These are phyloP conservation scores for Macrolepiota dolichaula DNA, from an alignment of 768 basidiomycete species.

Conservation along the genomic window DNA sequence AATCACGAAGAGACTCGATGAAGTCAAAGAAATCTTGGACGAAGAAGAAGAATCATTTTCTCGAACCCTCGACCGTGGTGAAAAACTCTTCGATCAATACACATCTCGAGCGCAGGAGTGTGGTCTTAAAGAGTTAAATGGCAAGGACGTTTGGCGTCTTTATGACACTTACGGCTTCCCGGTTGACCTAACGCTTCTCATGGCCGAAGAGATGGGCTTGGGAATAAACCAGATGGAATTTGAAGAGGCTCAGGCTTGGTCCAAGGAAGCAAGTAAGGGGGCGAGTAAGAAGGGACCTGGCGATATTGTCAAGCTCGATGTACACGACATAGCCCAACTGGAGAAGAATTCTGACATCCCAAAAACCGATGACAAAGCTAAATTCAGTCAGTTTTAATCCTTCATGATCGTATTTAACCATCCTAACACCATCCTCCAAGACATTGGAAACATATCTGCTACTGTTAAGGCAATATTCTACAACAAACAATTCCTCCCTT, in stretches of 20 bases:
- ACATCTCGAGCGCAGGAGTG: conserved; percentile 62
- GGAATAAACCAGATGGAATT: conserved; percentile 86
- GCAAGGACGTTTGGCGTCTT: conserved; percentile 93
- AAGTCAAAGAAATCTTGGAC: conserved; percentile 92
- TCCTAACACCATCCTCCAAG: conserved; percentile 32
- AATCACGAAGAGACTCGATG: conserved; percentile 74
- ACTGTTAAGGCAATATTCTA: conserved; percentile 83
- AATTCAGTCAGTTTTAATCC: conserved; percentile 61
- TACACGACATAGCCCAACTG: conserved; percentile 86
- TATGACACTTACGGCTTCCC: conserved; percentile 99
- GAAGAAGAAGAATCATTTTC: conserved; percentile 98
- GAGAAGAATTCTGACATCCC: conserved; percentile 75
- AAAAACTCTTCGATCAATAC: conserved; percentile 92
- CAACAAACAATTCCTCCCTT: conserved; percentile 67
- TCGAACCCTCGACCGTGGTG: conserved; percentile 94
- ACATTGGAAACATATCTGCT: conserved; percentile 72
- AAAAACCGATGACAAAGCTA: conserved; percentile 90
- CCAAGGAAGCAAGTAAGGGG: conserved; percentile 90
- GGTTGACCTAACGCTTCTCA: conserved; percentile 90
- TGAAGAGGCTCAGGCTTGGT: conserved; percentile 81
- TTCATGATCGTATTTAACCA: background rate
- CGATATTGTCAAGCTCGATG: conserved; percentile 86
- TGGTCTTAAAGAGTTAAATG: conserved; percentile 66
- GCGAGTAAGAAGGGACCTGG: conserved; percentile 65
- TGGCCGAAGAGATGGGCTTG: conserved; percentile 93